Evolutionary conservation across 2,329 filamentous ascomycete genomes (phyloP).

Genomic region (Calonectria pteridis): DNA sequence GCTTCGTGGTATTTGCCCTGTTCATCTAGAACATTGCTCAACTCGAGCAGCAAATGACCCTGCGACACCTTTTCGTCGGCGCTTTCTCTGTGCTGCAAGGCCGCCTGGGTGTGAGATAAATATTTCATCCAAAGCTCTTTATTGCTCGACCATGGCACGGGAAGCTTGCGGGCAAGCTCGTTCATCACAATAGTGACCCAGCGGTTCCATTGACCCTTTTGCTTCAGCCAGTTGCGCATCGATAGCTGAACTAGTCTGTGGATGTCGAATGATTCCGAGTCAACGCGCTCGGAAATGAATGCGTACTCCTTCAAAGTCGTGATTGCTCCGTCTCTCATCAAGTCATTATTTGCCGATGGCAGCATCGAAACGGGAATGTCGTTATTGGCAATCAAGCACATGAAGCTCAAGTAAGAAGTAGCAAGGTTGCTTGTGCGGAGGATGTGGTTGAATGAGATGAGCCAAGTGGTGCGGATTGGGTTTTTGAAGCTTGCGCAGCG

Average conservation of each 20-base stretch:
- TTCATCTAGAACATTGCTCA: neutral
- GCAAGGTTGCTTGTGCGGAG: conserved; percentile 39
- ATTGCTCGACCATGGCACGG: conserved; percentile 32
- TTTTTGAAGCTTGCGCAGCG: conserved; percentile 44
- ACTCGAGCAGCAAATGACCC: neutral
- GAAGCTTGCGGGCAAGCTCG: conserved; percentile 30
- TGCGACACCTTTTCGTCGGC: neutral
- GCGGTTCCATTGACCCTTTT: conserved; percentile 21
- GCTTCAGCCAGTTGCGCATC: conserved; percentile 45
- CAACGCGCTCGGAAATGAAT: conserved; percentile 44
- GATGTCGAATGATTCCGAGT: conserved; percentile 39
- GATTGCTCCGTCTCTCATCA: conserved; percentile 40
- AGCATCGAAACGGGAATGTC: conserved; percentile 44
- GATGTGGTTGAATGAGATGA: conserved; percentile 51
- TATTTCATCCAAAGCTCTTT: conserved; percentile 40
- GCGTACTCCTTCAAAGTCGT: conserved; percentile 45
- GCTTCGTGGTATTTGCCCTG: neutral
- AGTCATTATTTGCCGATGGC: conserved; percentile 33
- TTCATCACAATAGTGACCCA: conserved; percentile 21
- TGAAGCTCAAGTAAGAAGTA: conserved; percentile 45
- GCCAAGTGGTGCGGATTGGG: conserved; percentile 49
- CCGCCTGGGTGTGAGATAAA: conserved; percentile 35
- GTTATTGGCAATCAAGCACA: conserved; percentile 46
- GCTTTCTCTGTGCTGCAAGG: neutral
- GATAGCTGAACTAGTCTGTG: conserved; percentile 49